These are phyloP conservation scores for Aspergillus ostianus DNA, from an alignment of 495 filamentous ascomycete species.

Conservation along the genomic window DNA sequence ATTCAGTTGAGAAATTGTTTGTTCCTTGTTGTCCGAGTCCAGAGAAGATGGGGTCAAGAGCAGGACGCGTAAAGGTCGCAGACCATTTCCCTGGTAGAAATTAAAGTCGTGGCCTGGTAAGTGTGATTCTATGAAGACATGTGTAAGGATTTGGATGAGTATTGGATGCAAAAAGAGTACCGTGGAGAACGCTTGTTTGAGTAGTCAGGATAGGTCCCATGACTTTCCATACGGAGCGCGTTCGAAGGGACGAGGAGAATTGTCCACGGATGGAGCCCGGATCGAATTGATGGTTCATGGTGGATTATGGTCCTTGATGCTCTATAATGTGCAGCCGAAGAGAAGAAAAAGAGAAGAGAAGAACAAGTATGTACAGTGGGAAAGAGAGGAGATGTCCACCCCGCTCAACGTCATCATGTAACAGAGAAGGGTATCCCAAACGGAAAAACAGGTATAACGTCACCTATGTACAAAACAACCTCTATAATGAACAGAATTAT, in stretches of 20 bases:
- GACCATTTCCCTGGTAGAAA: conserved; percentile 5
- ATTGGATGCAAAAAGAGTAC: conserved; percentile 19
- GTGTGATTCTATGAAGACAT: conserved; percentile 4
- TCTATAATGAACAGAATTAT: conserved; percentile 18
- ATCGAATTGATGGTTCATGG: conserved; percentile 9
- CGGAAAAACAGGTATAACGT: conserved; percentile 5
- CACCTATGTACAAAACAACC: not conserved
- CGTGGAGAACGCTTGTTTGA: conserved; percentile 42
- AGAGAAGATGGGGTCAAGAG: conserved; percentile 53
- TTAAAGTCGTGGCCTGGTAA: conserved; percentile 18
- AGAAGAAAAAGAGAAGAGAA: not conserved
- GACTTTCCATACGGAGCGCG: conserved; percentile 48
- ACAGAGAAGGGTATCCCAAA: conserved; percentile 21
- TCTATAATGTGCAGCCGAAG: conserved; percentile 2
- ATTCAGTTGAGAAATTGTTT: conserved; percentile 41
- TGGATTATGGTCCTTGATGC: not conserved
- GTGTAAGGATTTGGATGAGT: not conserved
- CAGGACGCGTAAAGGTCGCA: conserved; percentile 42
- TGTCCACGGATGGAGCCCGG: conserved; percentile 24
- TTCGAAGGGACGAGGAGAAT: conserved; percentile 57
- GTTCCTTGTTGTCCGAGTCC: conserved; percentile 19
- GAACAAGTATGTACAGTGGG: not conserved
- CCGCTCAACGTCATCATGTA: conserved; percentile 4
- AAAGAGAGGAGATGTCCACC: conserved; percentile 4
- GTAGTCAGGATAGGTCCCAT: conserved; percentile 43